Evolutionary conservation across 2,329 filamentous ascomycete species (phyloP), one percentile per base, ranked within the genome.

Genomic region (Colletotrichum australisinense): DNA sequence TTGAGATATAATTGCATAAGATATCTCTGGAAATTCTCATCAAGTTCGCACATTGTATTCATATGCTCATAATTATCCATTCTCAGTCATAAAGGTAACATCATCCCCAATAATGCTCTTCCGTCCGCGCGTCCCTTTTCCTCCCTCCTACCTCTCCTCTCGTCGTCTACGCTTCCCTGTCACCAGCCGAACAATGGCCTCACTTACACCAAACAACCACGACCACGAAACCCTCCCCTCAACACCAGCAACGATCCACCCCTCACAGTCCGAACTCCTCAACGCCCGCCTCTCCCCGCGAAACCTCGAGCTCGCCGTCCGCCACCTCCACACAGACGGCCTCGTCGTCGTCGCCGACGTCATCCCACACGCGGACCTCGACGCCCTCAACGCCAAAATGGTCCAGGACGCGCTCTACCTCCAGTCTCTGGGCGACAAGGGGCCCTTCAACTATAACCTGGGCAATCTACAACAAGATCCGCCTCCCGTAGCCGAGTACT

Each of bases 401-500:
- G 84, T 89, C 1, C 46, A 87, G 58, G 90, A 93, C 78, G 90
- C 90, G 1, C 83, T 83, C 2, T 77, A 79, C 4, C 82, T 92
- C 2, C 87, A 88, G 69, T 82, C 81, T 0, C 81, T 83, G 38
- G 88, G 89, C 2, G 85, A 90, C 24, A 84, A 89, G 19, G 86
- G 87, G 0, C 89, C 88, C 0, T 92, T 87, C 82, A 92, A 92
- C 76, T 92, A 92, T 77, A 91, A 92, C 76, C 86, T 86, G 60
- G 89, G 88, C 1, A 92, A 91, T 74, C 82, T 91, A 42, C 90
- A 92, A 74, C 90, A 92, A 77, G 89, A 91, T 75, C 84, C 90
- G 0, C 89, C 88, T 0, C 85, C 88, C 2, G 85, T 87, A 0
- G 79, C 81, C 0, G 79, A 88, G 56, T 87, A 84, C 74, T 89